Evolutionary conservation across 805 yeast species (phyloP), one percentile per base, ranked within the genome.

Genomic region (Jamesozyma hellenica): DNA sequence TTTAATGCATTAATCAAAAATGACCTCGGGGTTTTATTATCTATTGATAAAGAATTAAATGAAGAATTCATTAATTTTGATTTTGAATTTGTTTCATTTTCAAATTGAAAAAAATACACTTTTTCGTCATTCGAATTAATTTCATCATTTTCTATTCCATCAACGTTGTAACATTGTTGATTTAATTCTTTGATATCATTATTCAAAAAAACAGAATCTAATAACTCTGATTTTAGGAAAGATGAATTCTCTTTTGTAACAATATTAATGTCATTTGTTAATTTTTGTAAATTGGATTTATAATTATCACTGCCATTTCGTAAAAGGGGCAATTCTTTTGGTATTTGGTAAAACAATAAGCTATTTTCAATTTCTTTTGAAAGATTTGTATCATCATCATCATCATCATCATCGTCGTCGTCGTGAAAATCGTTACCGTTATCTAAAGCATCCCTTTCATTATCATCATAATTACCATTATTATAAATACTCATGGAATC

Each of bases 361-460:
- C 44, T 46, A 23, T 44, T 36, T 30, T 48, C 46, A 25, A 50
- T 48, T 27, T 49, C 51, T 13, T 42, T 43, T 3, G 52, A 45
- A 25, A 49, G 14, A 13, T 47, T 40, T 12, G 32, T 36, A 19
- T 44, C 48, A 27, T 44, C 44, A 13, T 38, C 35, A 12, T 44
- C 41, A 9, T 41, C 44, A 5, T 38, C 44, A 13, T 31, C 31
- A 32, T 41, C 49, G 21, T 45, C 41, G 25, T 32, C 27, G 9
- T 18, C 30, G 10, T 19, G 29, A 26, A 14, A 14, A 4, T 28
- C 39, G 13, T 28, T 27, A 28, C 35, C 40, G 17, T 29, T 23
- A 17, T 38, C 41, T 21, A 15, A 7, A 4, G 15, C 36, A 21
- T 38, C 38, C 11, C 34, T 13, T 10, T 39, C 36, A 27, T 39